Evolutionary conservation across 805 yeast genomes (phyloP).

Genomic region (Spencermartinsiella europaea): DNA sequence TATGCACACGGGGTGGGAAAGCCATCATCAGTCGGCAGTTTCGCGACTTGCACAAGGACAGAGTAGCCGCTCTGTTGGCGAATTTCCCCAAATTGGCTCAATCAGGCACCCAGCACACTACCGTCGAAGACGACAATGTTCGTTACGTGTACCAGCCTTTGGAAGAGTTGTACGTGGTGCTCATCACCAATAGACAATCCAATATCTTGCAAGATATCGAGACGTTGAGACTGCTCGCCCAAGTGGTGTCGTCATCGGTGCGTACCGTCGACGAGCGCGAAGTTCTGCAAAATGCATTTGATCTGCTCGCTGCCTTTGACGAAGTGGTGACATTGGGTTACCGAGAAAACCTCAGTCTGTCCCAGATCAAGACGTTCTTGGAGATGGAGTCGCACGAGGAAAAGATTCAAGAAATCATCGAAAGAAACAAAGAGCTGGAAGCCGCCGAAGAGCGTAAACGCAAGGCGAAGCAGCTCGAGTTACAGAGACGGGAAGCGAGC

Average conservation of each 20-base stretch:
- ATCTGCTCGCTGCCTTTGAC: slow-evolving; percentile 85
- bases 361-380: slow-evolving; percentile 82
- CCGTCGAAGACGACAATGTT: slow-evolving; percentile 86
- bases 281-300: slow-evolving; percentile 79
- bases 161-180: slow-evolving; percentile 85
- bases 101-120: slow-evolving; percentile 77
- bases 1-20: slow-evolving; percentile 90
- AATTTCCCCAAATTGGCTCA: slow-evolving; percentile 77
- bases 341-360: slow-evolving; percentile 74
- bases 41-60: slow-evolving; percentile 73
- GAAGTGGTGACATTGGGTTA: slow-evolving; percentile 88
- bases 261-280: slow-evolving; percentile 75
- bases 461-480: slow-evolving; percentile 73
- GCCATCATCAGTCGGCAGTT: slow-evolving; percentile 90
- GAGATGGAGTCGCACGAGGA: slow-evolving; percentile 99
- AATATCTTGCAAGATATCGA: slow-evolving; percentile 93
- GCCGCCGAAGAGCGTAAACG: slow-evolving; percentile 97
- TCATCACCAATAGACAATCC: slow-evolving; percentile 85
- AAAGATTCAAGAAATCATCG: slow-evolving; percentile 96
- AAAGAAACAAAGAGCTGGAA: slow-evolving; percentile 91
- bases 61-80: slow-evolving; percentile 80
- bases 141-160: slow-evolving; percentile 95
- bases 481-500: slow-evolving; percentile 49
- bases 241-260: slow-evolving; percentile 70
- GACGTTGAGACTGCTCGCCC: slow-evolving; percentile 79